phyloP scores from a whole-genome alignment of 2,329 filamentous ascomycete species.

The Aureobasidium sp. region DNA sequence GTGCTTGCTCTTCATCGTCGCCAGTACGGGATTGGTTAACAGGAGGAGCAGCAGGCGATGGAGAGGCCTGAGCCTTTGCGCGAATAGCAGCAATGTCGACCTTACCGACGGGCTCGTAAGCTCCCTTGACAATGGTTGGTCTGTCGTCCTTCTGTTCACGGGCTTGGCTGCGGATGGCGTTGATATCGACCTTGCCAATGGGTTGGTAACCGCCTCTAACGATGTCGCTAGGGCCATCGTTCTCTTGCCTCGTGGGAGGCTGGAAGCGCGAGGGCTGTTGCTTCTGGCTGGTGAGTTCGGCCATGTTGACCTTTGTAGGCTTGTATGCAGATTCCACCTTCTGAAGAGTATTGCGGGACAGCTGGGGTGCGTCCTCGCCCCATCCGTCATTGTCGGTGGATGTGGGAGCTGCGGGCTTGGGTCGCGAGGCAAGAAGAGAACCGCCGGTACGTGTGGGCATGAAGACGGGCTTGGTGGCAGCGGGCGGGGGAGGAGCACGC shows the following conservation, averaged over 20 bases:
- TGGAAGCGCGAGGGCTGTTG: constrained; percentile 57
- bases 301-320: constrained; percentile 91
- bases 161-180: constrained; percentile 71
- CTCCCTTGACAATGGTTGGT: constrained; percentile 77
- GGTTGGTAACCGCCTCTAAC: constrained; percentile 86
- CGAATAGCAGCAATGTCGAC: constrained; percentile 95
- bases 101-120: constrained; percentile 92
- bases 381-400: constrained; percentile 79
- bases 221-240: constrained; percentile 49
- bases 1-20: constrained; percentile 39
- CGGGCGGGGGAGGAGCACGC: constrained; percentile 53
- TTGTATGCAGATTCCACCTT: constrained; percentile 91
- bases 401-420: constrained; percentile 43
- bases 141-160: constrained; percentile 63
- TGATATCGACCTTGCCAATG: constrained; percentile 95
- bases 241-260: constrained; percentile 33
- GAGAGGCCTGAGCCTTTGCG: constrained; percentile 62
- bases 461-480: constrained; percentile 84
- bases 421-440: constrained; percentile 57
- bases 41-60: constrained; percentile 26
- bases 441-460: constrained; percentile 58
- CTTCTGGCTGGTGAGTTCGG: constrained; percentile 68
- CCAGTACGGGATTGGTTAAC: constrained; percentile 31
- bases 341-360: constrained; percentile 78
- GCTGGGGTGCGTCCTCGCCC: constrained; percentile 87